Base-by-base conservation (phyloP, 768 basidiomycete species). In the Mrakia gelida region DNA sequence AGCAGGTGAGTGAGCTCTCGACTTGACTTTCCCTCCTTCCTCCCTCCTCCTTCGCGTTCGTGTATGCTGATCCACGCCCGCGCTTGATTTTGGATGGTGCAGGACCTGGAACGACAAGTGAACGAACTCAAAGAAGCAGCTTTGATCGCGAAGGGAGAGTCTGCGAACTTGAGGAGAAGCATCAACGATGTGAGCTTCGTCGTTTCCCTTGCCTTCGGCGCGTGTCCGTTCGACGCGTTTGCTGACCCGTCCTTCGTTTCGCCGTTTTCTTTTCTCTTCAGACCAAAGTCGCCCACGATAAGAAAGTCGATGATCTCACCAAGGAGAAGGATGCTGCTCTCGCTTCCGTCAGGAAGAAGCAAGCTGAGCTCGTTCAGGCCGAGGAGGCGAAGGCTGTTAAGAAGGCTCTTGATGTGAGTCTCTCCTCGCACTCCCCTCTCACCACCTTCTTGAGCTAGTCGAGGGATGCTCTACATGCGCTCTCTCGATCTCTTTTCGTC, bases 101-200 rank as follows among this genome's bases (percentile, higher is more conserved):
- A 75, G 74, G 74, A 52, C 23, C n/a, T 75, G 7, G 67, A 61
- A n/a, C 62, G 67, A 3, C 28, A 67, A 54, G 41, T 75, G 1
- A 56, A 68, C 32, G 43, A 67, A 15, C 43, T 67, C 26, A 70
- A 34, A 10, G 63, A 75, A 30, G 63, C 38, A 8, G 30, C 67
- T 26, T n/a, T 75, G n/a, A 67, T 45, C 18, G 75, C 75, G 9
- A 75, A 75, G 43, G 75, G 75, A 28, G 75, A 75, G 63, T n/a
- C 75, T 2, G 30, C 59, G 26, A 75, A 63, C 38, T 45, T 75
- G 2, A 43, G 75, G 38, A 26, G 65, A 34, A 18, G 30, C 2
- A 30, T 68, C 28, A 52, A 43, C 23, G 65, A 75, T 18, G 75
- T 75, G 41, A 63, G 75, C 43, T 54, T n/a, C n/a, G 59, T 7